Percentiles rank a stretch among this genome's conserved stretches.
Evolutionary conservation across 2,329 filamentous ascomycete species (phyloP).

Genomic region (Fusarium sp.): DNA sequence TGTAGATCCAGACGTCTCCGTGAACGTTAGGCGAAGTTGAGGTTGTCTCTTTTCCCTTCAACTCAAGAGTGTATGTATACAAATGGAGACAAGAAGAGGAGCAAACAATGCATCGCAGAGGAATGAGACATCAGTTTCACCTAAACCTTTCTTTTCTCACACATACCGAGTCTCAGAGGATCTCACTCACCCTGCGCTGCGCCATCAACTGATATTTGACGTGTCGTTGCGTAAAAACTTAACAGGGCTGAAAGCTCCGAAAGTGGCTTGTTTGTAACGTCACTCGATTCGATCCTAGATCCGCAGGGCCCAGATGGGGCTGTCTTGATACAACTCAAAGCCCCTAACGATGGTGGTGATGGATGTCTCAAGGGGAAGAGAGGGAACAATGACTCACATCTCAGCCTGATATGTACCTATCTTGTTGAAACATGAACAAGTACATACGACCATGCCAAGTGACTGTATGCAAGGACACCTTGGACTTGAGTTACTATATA

Average conservation of each 20-base stretch:
- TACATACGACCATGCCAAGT: not conserved
- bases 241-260: conserved; percentile 19
- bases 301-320: conserved; percentile 16
- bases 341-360: not conserved
- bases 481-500: not conserved
- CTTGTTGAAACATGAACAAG: not conserved
- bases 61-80: not conserved
- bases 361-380: not conserved
- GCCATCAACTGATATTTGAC: conserved; percentile 26
- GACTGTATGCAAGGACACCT: not conserved
- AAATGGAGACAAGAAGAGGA: not conserved
- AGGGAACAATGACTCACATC: not conserved
- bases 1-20: not conserved
- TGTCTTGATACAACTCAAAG: conserved; percentile 1
- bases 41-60: conserved; percentile 17
- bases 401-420: not conserved
- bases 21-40: not conserved
- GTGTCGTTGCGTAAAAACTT: conserved; percentile 14
- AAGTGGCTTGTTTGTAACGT: conserved; percentile 5
- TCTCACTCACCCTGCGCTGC: not conserved
- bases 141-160: not conserved
- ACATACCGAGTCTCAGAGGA: not conserved
- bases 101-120: not conserved
- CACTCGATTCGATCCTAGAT: conserved; percentile 21
- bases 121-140: conserved; percentile 3